Evolutionary conservation across 176 grass and related monocot species (phyloP).

Genomic region (Eleusine coracana): DNA sequence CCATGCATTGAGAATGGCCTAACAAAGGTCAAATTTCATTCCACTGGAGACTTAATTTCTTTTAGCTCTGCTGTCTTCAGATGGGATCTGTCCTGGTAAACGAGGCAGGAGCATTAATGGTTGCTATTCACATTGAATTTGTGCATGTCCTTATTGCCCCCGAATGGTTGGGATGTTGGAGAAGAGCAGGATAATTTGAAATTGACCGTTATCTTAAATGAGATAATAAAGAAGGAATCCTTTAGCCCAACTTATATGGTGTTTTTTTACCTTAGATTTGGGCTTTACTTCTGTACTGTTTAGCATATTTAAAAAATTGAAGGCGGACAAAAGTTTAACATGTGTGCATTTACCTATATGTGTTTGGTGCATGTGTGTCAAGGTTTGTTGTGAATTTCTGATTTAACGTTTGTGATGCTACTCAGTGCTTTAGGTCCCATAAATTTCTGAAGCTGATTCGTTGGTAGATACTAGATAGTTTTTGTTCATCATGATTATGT

Average conservation of each 20-base stretch:
- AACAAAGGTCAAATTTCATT: not conserved
- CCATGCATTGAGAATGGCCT: too few species aligned
- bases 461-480: not conserved
- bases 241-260: not conserved
- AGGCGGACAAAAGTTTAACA: not conserved
- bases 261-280: not conserved
- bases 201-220: slow-evolving; percentile 16
- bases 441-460: not conserved
- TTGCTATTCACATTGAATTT: not conserved
- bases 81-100: not conserved
- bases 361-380: not conserved
- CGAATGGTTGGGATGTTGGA: not conserved
- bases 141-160: not conserved
- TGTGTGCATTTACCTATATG: not conserved
- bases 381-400: slow-evolving; percentile 7
- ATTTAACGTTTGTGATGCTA: not conserved
- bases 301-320: not conserved
- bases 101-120: not conserved
- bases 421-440: not conserved
- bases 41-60: slow-evolving; percentile 1
- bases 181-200: not conserved
- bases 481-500: not conserved
- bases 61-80: not conserved
- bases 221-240: not conserved
- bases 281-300: slow-evolving; percentile 4